These are phyloP conservation scores for Dothideomycetes sp. DNA, from an alignment of 2,329 filamentous ascomycete species.

Conservation along the genomic window DNA sequence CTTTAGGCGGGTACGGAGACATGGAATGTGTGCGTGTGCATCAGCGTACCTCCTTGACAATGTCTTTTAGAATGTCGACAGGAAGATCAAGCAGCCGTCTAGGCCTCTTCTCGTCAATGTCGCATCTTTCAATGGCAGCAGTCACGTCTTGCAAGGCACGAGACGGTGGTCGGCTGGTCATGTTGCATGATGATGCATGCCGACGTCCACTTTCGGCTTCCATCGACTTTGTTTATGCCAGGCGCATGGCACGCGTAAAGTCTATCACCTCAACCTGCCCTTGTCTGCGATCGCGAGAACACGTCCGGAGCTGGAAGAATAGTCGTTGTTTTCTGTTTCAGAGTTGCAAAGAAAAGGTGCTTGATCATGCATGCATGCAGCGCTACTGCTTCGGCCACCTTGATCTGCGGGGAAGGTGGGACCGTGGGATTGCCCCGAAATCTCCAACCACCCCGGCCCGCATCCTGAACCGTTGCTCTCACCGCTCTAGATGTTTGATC, in stretches of 20 bases:
- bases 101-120: slow-evolving; percentile 36
- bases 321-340: no score
- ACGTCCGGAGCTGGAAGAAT: no score
- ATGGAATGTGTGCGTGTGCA: slow-evolving; percentile 27
- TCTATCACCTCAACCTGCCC: no score
- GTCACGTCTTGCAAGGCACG: neutral
- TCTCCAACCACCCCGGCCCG: no score
- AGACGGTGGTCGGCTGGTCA: slow-evolving; percentile 8
- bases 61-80: slow-evolving; percentile 66
- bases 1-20: slow-evolving; percentile 13
- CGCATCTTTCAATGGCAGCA: neutral
- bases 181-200: slow-evolving; percentile 5
- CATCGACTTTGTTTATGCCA: slow-evolving; percentile 6
- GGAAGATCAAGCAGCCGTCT: slow-evolving; percentile 65
- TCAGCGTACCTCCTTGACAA: slow-evolving; percentile 69
- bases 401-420: no score
- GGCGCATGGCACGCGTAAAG: slow-evolving; percentile 8
- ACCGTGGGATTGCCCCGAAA: no score
- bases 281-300: no score
- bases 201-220: slow-evolving; percentile 11
- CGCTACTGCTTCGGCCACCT: no score
- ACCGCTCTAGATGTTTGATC: no score
- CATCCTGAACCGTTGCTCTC: no score
- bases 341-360: no score
- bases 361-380: no score